Evolutionary conservation across 805 yeast genomes (phyloP), one percentile per base, ranked within the genome.

Genomic region (Wickerhamiella lipophila): DNA sequence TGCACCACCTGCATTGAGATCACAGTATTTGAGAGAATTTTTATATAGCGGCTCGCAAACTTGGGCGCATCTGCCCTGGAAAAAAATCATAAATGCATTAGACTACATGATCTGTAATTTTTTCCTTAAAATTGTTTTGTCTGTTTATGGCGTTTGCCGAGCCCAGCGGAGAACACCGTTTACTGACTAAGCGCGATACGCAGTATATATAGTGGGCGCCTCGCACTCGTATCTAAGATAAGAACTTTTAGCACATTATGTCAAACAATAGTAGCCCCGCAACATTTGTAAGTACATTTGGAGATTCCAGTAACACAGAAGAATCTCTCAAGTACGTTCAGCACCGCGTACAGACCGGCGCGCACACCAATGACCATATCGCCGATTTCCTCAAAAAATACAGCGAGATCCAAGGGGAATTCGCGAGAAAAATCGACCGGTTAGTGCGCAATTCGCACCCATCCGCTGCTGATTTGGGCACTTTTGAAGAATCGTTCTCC

Each of bases 341-440:
- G 47, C 70, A 79, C 49, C 72, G 86, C 53, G 67, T 75, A 35
- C 65, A 71, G 26, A 75, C 73, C 55, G 76, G 79, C 41, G 74
- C 74, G 56, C 56, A 69, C 38, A 65, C 79, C 47, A 81, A 81
- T 58, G 75, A 73, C 52, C 79, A 76, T 47, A 69, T 83, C 53
- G 77, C 83, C 36, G 71, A 69, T 38, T 74, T 83, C 70, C 68
- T 83, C 50, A 71, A 74, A 34, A 77, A 74, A 26, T 69, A 78
- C 50, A 69, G 75, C 35, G 66, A 73, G 29, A 63, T 76, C 32
- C 72, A 72, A 57, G 68, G 67, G 41, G 61, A 58, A 39, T 76
- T 77, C 56, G 70, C 73, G 12, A 67, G 66, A 26, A 75, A 73
- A 54, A 64, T 78, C 53, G 71, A 70, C 47, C 51, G 53, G 22